A percentile compares a stretch with the other conserved stretches of the same genome.
phyloP scores from a whole-genome alignment of 2,329 filamentous ascomycete species.

The Alternaria dauci region DNA sequence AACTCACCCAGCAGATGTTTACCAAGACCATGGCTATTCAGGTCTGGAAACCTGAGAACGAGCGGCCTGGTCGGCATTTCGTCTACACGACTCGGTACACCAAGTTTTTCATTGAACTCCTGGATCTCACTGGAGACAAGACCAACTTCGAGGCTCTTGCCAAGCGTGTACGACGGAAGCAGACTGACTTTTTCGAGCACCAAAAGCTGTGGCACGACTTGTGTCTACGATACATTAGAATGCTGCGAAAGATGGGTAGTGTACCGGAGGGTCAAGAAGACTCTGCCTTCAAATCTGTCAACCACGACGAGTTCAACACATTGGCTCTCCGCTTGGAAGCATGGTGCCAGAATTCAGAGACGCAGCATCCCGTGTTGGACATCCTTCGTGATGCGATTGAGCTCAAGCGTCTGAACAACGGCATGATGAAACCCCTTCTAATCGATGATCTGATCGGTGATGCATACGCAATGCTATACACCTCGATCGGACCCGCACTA shows the following conservation, averaged over 20 bases:
- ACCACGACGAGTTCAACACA: conserved; percentile 70
- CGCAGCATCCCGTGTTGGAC: conserved; percentile 63
- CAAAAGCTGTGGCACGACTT: conserved; percentile 69
- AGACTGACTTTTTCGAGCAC: conserved; percentile 75
- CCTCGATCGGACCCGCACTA: conserved; percentile 70
- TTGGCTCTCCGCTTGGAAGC: conserved; percentile 67
- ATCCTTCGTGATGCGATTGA: conserved; percentile 72
- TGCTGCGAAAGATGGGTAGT: conserved; percentile 65
- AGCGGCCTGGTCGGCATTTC: conserved; percentile 84
- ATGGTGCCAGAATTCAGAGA: conserved; percentile 63
- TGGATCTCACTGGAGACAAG: conserved; percentile 78
- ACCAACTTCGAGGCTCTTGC: conserved; percentile 79
- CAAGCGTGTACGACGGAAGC: conserved; percentile 80
- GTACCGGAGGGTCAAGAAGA: conserved; percentile 71
- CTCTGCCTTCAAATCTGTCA: conserved; percentile 68
- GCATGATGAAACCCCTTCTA: conserved; percentile 81
- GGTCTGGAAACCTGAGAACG: conserved; percentile 92
- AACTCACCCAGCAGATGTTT: conserved; percentile 84
- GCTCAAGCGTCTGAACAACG: conserved; percentile 81
- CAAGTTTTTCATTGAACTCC: conserved; percentile 77
- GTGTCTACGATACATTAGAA: conserved; percentile 64
- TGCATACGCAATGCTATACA: conserved; percentile 81
- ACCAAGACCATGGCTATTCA: conserved; percentile 95
- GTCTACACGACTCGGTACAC: conserved; percentile 91
- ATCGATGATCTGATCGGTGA: conserved; percentile 97